Evolutionary conservation across 495 filamentous ascomycete species (phyloP).

Genomic region (Penicillium roqueforti): DNA sequence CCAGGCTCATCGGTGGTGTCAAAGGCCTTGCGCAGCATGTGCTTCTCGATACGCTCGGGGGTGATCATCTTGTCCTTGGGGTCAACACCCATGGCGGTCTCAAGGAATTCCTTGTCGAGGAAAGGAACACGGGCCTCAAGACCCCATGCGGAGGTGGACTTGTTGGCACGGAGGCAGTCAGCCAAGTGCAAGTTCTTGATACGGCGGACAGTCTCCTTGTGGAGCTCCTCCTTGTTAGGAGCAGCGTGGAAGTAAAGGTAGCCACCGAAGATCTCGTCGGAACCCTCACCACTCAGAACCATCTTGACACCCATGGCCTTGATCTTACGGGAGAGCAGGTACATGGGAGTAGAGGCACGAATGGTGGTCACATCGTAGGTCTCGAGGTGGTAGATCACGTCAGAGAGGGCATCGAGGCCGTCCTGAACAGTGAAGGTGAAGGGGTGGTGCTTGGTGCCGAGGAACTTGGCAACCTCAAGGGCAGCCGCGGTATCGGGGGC

Average conservation of each 20-base stretch:
- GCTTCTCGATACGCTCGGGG: constrained; percentile 88
- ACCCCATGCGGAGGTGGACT: constrained; percentile 98
- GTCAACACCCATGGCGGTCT: constrained; percentile 86
- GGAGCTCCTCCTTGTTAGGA: constrained; percentile 84
- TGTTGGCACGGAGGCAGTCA: constrained; percentile 96
- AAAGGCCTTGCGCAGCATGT: constrained; percentile 94
- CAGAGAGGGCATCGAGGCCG: constrained; percentile 88
- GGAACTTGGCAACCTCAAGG: constrained; percentile 83
- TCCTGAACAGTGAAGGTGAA: constrained; percentile 98
- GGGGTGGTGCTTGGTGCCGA: constrained; percentile 94
- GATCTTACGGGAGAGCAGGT: constrained; percentile 94
- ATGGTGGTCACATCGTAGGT: constrained; percentile 98
- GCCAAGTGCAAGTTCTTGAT: constrained; percentile 94
- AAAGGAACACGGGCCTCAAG: constrained; percentile 97
- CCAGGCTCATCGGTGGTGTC: constrained; percentile 83
- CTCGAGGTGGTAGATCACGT: constrained; percentile 97
- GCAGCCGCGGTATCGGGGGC: constrained; percentile 90
- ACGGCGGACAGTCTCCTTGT: constrained; percentile 84
- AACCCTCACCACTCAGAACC: constrained; percentile 94
- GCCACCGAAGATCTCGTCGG: constrained; percentile 95
- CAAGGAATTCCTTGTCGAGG: constrained; percentile 94
- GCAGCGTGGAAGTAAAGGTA: constrained; percentile 98
- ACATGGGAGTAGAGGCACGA: constrained; percentile 98
- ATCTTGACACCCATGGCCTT: constrained; percentile 99
- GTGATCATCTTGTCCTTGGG: constrained; percentile 93